Evolutionary conservation across 164 flowering plant genomes (phyloP).

Genomic region (Malania oleifera): DNA sequence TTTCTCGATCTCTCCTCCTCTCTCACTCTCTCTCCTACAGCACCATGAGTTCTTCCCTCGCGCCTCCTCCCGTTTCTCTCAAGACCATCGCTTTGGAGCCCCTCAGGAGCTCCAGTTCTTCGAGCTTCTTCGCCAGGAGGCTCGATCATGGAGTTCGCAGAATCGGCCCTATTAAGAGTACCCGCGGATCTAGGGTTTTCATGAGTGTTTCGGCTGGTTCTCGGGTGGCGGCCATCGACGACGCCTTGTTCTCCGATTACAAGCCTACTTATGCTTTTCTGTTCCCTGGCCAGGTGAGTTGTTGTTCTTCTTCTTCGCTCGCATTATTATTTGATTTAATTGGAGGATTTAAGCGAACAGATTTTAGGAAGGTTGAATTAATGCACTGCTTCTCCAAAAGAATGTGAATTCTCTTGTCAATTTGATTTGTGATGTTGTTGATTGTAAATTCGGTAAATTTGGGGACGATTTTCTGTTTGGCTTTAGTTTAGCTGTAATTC

Average conservation of each 20-base stretch:
- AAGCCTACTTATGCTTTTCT: slow-evolving; percentile 74
- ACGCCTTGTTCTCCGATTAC: slow-evolving; percentile 72
- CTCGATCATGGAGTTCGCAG: slow-evolving; percentile 24
- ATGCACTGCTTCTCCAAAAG: no score
- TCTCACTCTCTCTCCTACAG: slow-evolving; percentile 5
- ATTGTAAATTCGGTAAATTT: no score
- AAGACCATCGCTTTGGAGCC: slow-evolving; percentile 18
- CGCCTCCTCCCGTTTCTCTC: slow-evolving; percentile 39
- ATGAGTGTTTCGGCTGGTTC: slow-evolving; percentile 75
- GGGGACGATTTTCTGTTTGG: no score
- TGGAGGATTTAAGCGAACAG: no score
- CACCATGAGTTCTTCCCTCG: slow-evolving; percentile 36
- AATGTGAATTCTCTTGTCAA: no score
- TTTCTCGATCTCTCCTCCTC: slow-evolving; percentile 3
- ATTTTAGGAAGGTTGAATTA: no score
- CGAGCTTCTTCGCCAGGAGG: slow-evolving; percentile 17
- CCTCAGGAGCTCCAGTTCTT: slow-evolving; percentile 17
- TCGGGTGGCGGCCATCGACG: slow-evolving; percentile 36
- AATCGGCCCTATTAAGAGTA: slow-evolving; percentile 9
- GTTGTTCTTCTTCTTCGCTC: neutral
- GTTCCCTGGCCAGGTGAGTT: slow-evolving; percentile 91
- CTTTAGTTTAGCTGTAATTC: no score
- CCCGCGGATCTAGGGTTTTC: slow-evolving; percentile 51
- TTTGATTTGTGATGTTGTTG: no score
- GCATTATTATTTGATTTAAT: neutral